These are phyloP conservation scores for Candida boleticola DNA, from an alignment of 805 yeast genomes.

Conservation along the genomic window DNA sequence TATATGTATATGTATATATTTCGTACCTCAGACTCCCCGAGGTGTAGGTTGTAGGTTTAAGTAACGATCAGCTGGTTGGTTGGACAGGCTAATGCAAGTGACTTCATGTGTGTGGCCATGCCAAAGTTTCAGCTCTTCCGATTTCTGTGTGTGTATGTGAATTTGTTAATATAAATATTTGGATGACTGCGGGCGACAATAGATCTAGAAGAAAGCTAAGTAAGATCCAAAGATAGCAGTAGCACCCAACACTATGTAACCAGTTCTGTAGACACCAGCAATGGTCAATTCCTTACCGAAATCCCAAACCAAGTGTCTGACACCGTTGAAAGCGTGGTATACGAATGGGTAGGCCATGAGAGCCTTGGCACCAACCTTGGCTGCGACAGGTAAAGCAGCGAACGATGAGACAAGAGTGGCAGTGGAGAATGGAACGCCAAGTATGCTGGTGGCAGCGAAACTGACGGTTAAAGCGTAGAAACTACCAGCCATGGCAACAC, in stretches of 20 bases:
- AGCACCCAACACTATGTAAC: constrained; percentile 75
- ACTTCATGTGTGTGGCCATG: too few species aligned
- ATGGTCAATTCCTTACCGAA: constrained; percentile 73
- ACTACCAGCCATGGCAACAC: constrained; percentile 75
- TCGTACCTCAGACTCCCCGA: too few species aligned
- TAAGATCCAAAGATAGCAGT: constrained; percentile 58
- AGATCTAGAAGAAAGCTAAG: constrained; percentile 42
- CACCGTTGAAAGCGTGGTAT: constrained; percentile 81
- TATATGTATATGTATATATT: too few species aligned
- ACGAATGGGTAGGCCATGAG: constrained; percentile 78
- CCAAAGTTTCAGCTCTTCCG: too few species aligned
- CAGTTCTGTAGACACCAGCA: constrained; percentile 90
- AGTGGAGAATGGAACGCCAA: constrained; percentile 55
- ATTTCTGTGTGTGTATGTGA: not conserved
- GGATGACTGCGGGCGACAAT: too few species aligned
- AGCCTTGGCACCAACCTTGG: constrained; percentile 65
- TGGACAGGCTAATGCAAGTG: too few species aligned
- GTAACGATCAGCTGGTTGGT: too few species aligned
- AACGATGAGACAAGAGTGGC: constrained; percentile 51
- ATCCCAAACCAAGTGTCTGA: constrained; percentile 96
- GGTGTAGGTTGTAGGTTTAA: too few species aligned
- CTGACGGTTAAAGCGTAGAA: constrained; percentile 76
- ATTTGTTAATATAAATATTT: too few species aligned
- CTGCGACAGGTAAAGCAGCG: constrained; percentile 61
- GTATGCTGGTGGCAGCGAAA: constrained; percentile 65